Evolutionary conservation across 306 rosid species (phyloP).

Genomic region (Cyamopsis tetragonoloba): DNA sequence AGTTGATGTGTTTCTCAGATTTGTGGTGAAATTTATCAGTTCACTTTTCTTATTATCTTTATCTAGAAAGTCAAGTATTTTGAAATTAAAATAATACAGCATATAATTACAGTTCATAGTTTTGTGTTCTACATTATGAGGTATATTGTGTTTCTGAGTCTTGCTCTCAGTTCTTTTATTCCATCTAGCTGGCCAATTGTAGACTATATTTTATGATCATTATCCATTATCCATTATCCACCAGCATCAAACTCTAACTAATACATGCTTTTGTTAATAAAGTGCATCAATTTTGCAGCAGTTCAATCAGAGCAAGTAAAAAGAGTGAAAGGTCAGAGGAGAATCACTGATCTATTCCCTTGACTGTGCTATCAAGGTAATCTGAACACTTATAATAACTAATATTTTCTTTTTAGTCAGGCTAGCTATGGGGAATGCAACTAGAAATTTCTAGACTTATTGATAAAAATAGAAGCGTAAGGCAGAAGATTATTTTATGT

Average conservation of each 20-base stretch:
- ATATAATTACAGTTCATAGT: not conserved
- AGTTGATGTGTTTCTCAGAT: not conserved
- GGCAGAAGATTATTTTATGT: not conserved
- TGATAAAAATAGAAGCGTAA: not conserved
- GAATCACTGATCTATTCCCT: not conserved
- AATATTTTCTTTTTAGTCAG: not conserved
- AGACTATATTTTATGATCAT: not conserved
- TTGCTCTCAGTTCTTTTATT: not conserved
- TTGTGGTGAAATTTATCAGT: not conserved
- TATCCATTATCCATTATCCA: too few species aligned
- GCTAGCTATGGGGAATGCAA: not conserved
- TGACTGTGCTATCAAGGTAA: not conserved
- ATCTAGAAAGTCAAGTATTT: not conserved
- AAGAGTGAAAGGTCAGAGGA: not conserved
- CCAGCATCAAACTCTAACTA: not conserved
- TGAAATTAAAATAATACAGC: not conserved
- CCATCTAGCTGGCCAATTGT: not conserved
- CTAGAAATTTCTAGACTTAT: not conserved
- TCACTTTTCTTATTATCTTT: not conserved
- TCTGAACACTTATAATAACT: not conserved
- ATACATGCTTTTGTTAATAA: not conserved
- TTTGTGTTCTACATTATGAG: not conserved
- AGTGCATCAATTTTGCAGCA: not conserved
- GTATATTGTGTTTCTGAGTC: not conserved
- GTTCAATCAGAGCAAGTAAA: not conserved